Conservation (phyloP, 2,329 filamentous ascomycete species). For the Colletotrichum sp. region DNA sequence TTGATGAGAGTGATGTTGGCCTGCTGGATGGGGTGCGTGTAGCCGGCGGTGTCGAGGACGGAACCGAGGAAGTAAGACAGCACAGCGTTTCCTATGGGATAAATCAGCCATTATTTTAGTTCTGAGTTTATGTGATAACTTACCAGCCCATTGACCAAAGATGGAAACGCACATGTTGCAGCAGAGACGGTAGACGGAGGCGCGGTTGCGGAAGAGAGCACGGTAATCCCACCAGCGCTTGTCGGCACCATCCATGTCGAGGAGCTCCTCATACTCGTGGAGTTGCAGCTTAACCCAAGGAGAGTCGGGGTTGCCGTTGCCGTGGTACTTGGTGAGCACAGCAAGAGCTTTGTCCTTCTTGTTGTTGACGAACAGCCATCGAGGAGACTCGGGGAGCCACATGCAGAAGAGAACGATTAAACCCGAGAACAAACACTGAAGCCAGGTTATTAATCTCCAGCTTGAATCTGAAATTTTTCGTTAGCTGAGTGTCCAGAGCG, state of each 20-base stretch:
- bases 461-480: neutral
- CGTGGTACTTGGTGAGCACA: constrained; percentile 47
- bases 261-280: constrained; percentile 46
- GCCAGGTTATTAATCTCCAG: constrained; percentile 37
- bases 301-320: constrained; percentile 47
- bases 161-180: constrained; percentile 47
- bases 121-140: neutral
- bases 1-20: constrained; percentile 59
- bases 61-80: constrained; percentile 34
- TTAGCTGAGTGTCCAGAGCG: neutral
- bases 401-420: constrained; percentile 39
- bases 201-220: constrained; percentile 45
- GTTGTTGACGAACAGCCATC: constrained; percentile 46
- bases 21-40: constrained; percentile 40
- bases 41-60: constrained; percentile 56
- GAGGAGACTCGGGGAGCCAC: constrained; percentile 46
- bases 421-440: constrained; percentile 48
- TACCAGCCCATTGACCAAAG: constrained; percentile 53
- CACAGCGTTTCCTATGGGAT: constrained; percentile 28
- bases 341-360: constrained; percentile 38
- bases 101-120: neutral
- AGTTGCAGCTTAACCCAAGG: constrained; percentile 52
- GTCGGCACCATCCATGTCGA: constrained; percentile 47
- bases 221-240: constrained; percentile 55
- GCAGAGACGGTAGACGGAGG: constrained; percentile 46